Base-by-base conservation (phyloP, 768 basidiomycete species). In the Suillus americanus region DNA sequence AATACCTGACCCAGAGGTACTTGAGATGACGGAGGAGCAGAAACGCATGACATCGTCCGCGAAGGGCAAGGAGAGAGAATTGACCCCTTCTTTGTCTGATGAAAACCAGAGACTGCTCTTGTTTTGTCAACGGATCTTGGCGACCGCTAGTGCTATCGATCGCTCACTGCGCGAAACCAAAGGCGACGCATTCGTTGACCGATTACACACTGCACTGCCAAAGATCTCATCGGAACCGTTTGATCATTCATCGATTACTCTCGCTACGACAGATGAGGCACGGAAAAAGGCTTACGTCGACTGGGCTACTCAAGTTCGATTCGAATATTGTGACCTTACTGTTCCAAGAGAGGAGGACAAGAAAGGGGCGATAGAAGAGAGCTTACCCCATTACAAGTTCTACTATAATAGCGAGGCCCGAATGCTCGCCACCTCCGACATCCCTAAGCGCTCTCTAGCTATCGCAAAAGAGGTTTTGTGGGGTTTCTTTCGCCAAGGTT, bases 241-340 rank as follows among this genome's bases (percentile, higher is more conserved):
- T 60, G 82, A 87, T 64, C 66, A 67, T 62, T 61, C 69, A 5
- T 70, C 68, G 8, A 63, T 76, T 60, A 66, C 72, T 20, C 79
- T 82, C 3, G 87, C 86, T 41, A 73, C 80, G 9, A 88, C 89
- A 2, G 89, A 92, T 50, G 92, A 90, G 72, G 84, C 83, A 35
- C 81, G 87, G 2, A 80, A 81, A 68, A 88, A 87, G 72, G 82
- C 83, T 9, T 97, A 98, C 74, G 71, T 91, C 62, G 85, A 90
- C 46, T 98, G 96, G 95, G 94, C 92, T 5, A 91, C 82, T 12
- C 81, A 73, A 67, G 85, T 85, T 30, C 83, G 95, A 60, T 98
- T 97, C 78, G 92, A 96, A 75, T 97, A 97, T 72, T 95, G 94
- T 73, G 94, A 97, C 76, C 82, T 97, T 67, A 84, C 87, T 1